Conservation (phyloP, 306 rosid genomes). For the Quercus variabilis region DNA sequence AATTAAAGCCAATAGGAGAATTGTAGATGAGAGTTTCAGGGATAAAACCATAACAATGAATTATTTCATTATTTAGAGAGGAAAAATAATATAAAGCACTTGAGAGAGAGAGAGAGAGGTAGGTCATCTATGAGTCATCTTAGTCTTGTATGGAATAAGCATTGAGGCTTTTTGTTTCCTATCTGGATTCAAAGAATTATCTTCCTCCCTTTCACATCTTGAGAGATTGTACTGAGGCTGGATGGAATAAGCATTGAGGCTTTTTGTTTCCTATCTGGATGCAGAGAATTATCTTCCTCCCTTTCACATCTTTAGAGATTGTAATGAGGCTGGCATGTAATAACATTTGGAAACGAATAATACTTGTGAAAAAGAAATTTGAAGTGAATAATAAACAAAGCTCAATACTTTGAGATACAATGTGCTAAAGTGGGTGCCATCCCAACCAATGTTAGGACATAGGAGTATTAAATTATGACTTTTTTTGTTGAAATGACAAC, state of each 20-base stretch:
- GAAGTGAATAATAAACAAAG: neutral
- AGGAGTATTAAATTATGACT: no score
- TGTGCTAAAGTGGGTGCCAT: neutral
- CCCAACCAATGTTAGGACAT: no score
- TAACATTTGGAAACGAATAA: neutral
- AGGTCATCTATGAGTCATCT: neutral
- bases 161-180: neutral
- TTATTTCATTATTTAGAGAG: neutral
- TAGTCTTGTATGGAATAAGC: neutral
- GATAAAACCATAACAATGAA: neutral
- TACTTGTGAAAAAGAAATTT: neutral
- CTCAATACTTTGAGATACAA: neutral
- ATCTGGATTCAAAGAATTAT: no score
- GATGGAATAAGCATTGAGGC: neutral
- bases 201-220: neutral
- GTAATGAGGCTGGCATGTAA: neutral
- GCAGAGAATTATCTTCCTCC: neutral
- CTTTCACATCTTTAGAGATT: neutral
- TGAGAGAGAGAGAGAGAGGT: neutral
- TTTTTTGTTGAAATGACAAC: no score
- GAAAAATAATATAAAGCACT: neutral
- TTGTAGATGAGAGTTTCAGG: neutral
- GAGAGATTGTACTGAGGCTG: neutral
- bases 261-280: no score
- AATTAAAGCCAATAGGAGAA: neutral